Evolutionary conservation across 345 rosid species (phyloP), one percentile per base, ranked within the genome.

Genomic region (Camelina neglecta): DNA sequence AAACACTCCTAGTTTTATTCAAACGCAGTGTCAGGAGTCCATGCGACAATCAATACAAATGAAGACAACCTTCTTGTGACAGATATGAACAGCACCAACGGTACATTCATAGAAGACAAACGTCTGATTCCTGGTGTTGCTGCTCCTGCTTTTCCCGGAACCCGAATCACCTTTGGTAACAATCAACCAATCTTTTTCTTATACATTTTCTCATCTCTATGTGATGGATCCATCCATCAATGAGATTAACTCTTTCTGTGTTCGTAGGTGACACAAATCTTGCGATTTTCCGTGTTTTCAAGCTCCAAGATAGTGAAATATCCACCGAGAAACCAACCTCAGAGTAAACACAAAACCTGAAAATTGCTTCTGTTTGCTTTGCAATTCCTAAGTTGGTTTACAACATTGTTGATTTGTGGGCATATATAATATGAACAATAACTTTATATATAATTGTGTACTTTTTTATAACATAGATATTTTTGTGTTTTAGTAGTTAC

Each of bases 51-150:
- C 44, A 83, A 86, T 82, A 95, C 85, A 75, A 82, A 82, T 62
- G 92, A 64, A 33, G 89, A 75, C 23, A 79, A 67, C 45, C 93
- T 95, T 62, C 62, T 86, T 73, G 86, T 95, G 12, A 92, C 86
- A 0, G 93, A 95, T 80, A 77, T 92, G 84, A 90, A 90, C 72
- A 90, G 99, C 58, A 95, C 97, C 2, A 95, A 90, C 21, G 97
- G 97, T 41, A 90, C 99, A 11, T 95, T 86, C 81, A 81, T 95
- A 18, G 81, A 89, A 74, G 82, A 89, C 48, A 83, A 73, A 74
- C 86, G 89, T 35, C 76, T 94, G 26, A 84, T 49, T 44, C 97
- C 98, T 36, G 97, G 96, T 69, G 89, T 83, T 69, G 81, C 76
- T 23, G 75, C 84, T 16, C 36, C 79, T 67, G 90, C 81, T 48